phyloP scores from a whole-genome alignment of 2,329 filamentous ascomycete species.

The Colletotrichum tropicicola region DNA sequence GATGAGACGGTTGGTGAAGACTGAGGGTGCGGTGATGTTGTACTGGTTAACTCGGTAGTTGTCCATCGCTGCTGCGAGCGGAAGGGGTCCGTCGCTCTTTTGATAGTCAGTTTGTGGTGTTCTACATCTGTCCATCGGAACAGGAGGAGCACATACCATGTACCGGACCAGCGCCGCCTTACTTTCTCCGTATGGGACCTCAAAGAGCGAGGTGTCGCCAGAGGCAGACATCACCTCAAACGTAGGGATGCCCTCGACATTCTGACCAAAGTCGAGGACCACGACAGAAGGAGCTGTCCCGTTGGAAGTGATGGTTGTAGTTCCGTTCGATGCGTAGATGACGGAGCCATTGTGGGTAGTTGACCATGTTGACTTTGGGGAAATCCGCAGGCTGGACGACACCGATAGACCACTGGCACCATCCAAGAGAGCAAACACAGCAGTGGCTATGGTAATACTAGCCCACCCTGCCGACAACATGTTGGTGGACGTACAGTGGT shows the following conservation, averaged over 20 bases:
- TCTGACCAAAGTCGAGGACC: conserved; percentile 8
- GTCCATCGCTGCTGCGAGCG: conserved; percentile 46
- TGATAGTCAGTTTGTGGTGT: conserved; percentile 1
- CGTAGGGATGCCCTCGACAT: conserved; percentile 9
- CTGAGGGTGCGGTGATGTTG: conserved; percentile 37
- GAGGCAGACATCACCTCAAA: conserved; percentile 14
- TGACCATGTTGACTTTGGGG: neutral
- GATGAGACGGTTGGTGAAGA: conserved; percentile 42
- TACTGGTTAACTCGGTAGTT: conserved; percentile 45
- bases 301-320: neutral
- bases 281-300: neutral
- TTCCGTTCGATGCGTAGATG: neutral
- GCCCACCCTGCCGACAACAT: neutral
- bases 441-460: neutral
- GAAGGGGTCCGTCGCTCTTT: conserved; percentile 40
- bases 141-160: neutral
- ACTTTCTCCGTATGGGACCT: conserved; percentile 9
- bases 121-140: neutral
- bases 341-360: neutral
- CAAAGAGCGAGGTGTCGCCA: conserved; percentile 3
- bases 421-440: neutral
- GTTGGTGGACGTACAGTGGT: neutral
- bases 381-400: neutral
- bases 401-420: neutral
- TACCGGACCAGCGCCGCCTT: neutral